Conservation (phyloP, 2,329 filamentous ascomycete genomes). For the Chrysosporium queenslandicum region DNA sequence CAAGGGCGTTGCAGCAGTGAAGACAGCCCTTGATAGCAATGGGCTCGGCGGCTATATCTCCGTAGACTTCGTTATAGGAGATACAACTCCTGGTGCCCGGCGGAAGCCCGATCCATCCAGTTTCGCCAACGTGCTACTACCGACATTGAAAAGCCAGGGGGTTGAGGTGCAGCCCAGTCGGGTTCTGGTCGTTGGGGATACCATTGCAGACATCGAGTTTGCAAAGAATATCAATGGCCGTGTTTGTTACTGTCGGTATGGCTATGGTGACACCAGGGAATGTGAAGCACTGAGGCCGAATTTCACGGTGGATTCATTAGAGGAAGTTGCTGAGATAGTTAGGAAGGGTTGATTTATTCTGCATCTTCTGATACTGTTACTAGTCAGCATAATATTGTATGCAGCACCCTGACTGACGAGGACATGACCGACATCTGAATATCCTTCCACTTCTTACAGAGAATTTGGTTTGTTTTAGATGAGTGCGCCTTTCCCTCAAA, state of each 20-base stretch:
- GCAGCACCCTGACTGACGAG: too few relatives aligned
- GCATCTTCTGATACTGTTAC: too few relatives aligned
- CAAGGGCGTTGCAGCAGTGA: constrained; percentile 13
- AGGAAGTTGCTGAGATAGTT: constrained; percentile 4
- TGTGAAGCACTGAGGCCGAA: constrained; percentile 10
- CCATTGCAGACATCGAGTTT: constrained; percentile 13
- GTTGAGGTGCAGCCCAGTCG: not conserved
- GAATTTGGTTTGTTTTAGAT: too few relatives aligned
- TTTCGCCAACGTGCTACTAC: constrained; percentile 11
- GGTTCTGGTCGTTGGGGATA: constrained; percentile 13
- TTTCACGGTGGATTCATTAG: constrained; percentile 10
- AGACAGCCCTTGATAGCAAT: constrained; percentile 8
- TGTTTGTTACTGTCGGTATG: constrained; percentile 14
- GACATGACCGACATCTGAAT: too few relatives aligned
- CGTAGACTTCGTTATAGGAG: constrained; percentile 11
- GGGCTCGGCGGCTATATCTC: constrained; percentile 6
- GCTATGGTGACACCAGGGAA: constrained; percentile 10
- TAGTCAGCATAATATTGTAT: too few relatives aligned
- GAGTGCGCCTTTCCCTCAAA: too few relatives aligned
- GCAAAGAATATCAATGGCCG: constrained; percentile 10
- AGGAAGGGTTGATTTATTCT: not conserved
- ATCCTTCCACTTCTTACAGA: too few relatives aligned
- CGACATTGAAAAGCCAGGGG: constrained; percentile 6
- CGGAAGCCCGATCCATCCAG: constrained; percentile 12
- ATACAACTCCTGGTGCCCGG: constrained; percentile 11